These are phyloP conservation scores for Ephemerocybe angulata DNA, from an alignment of 768 basidiomycete species.

Conservation along the genomic window DNA sequence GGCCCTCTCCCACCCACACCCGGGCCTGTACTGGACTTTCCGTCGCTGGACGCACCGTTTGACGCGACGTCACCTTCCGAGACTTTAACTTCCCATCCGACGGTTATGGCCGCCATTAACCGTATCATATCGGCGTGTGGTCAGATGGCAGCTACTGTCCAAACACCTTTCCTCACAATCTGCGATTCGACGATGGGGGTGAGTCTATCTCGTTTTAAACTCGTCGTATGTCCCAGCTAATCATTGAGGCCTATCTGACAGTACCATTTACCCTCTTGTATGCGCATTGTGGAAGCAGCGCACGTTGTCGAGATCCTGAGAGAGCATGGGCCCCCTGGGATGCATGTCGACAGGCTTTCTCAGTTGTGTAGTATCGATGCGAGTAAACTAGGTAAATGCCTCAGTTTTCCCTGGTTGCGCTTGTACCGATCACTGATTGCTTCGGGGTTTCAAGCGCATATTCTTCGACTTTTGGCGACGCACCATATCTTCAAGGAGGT, in stretches of 20 bases:
- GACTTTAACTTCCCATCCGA: constrained; percentile 54
- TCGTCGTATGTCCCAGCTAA: not conserved
- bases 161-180: constrained; percentile 65
- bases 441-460: constrained; percentile 47
- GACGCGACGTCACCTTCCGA: constrained; percentile 47
- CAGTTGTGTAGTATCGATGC: constrained; percentile 41
- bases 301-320: constrained; percentile 69
- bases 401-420: not conserved
- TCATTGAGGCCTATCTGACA: constrained; percentile 22
- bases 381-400: constrained; percentile 47
- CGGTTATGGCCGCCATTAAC: constrained; percentile 55
- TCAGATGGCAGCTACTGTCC: constrained; percentile 62
- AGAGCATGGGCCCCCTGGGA: constrained; percentile 51
- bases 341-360: constrained; percentile 48
- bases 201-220: constrained; percentile 22
- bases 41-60: constrained; percentile 49
- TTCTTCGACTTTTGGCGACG: constrained; percentile 71
- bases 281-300: constrained; percentile 69
- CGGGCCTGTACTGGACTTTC: constrained; percentile 45
- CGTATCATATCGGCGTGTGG: constrained; percentile 67
- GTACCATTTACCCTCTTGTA: constrained; percentile 74
- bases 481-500: constrained; percentile 73
- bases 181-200: constrained; percentile 74
- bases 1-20: constrained; percentile 13
- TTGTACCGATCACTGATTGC: not conserved